These are phyloP conservation scores for Geosmithia flava DNA, from an alignment of 2,329 filamentous ascomycete species.

Conservation along the genomic window DNA sequence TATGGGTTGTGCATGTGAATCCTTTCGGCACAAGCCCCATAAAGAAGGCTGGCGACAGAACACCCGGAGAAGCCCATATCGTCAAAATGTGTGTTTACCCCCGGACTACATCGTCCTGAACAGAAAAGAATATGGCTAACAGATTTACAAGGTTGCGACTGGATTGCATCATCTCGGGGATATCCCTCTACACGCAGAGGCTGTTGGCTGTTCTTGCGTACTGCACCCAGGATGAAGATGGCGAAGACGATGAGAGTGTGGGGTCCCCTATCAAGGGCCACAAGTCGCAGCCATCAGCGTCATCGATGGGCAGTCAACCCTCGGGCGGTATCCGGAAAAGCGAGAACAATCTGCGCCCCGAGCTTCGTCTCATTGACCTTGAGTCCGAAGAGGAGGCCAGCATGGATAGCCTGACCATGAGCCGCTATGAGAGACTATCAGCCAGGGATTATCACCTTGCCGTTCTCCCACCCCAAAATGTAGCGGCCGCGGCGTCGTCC, in stretches of 20 bases:
- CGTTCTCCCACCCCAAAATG: slow-evolving; percentile 62
- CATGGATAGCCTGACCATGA: slow-evolving; percentile 75
- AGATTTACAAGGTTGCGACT: slow-evolving; percentile 60
- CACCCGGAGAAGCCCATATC: slow-evolving; percentile 74
- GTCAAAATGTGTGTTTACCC: slow-evolving; percentile 67
- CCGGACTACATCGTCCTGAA: not conserved
- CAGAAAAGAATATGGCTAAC: slow-evolving; percentile 12
- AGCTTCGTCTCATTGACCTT: slow-evolving; percentile 83
- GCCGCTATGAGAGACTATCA: slow-evolving; percentile 73
- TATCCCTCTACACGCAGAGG: slow-evolving; percentile 90
- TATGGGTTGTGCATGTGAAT: slow-evolving; percentile 91
- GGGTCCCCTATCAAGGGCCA: slow-evolving; percentile 17
- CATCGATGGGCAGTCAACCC: slow-evolving; percentile 43
- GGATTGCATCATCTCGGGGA: slow-evolving; percentile 94
- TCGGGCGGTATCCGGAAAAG: slow-evolving; percentile 56
- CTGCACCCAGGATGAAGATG: slow-evolving; percentile 61
- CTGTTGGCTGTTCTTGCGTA: slow-evolving; percentile 88
- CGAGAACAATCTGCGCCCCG: slow-evolving; percentile 72
- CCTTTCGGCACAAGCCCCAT: slow-evolving; percentile 56
- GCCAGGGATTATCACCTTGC: slow-evolving; percentile 87
- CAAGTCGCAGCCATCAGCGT: slow-evolving; percentile 27
- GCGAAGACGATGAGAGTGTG: slow-evolving; percentile 33
- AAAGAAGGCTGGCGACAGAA: slow-evolving; percentile 56
- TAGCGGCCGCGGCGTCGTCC: slow-evolving; percentile 51
- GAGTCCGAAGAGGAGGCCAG: slow-evolving; percentile 77